Evolutionary conservation across 352 stramenopile species (phyloP).

Genomic region (Pythium scleroteichum): DNA sequence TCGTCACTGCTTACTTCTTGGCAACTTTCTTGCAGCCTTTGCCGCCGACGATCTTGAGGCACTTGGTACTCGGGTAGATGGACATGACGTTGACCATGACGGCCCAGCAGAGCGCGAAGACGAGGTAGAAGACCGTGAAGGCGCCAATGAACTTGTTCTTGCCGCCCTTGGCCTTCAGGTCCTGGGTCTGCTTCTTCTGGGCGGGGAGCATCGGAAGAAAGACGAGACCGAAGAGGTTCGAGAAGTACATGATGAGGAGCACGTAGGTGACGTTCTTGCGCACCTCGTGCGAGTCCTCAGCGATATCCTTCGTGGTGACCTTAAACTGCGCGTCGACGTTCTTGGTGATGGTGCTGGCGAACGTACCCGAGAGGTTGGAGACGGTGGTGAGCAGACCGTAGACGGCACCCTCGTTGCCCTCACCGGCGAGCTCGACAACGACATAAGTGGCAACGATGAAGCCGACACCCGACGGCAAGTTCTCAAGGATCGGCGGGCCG

Average conservation of each 20-base stretch:
- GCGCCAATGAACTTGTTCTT: background rate
- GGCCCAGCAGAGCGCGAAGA: conserved; percentile 2
- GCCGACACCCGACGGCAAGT: too few species aligned
- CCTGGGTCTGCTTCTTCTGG: conserved; percentile 1
- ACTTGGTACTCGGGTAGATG: too few species aligned
- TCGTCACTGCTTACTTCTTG: too few species aligned
- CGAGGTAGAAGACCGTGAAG: conserved; percentile 1
- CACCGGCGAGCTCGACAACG: too few species aligned
- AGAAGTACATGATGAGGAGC: conserved; percentile 4
- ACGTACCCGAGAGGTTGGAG: background rate
- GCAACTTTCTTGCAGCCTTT: conserved; percentile 6
- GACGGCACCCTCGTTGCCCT: too few species aligned
- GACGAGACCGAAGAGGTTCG: background rate
- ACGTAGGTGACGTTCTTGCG: background rate
- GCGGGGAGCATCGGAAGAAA: background rate
- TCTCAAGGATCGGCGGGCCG: too few species aligned
- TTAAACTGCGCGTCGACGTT: background rate
- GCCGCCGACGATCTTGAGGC: too few species aligned
- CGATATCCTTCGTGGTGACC: background rate
- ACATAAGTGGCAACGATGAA: too few species aligned
- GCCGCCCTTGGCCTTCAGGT: too few species aligned
- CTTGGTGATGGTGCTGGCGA: conserved; percentile 11
- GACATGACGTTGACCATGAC: background rate
- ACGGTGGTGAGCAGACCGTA: too few species aligned
- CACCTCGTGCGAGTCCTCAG: background rate